Conservation (phyloP, 2,329 filamentous ascomycete genomes). For the Rugonectria rugulosa region DNA sequence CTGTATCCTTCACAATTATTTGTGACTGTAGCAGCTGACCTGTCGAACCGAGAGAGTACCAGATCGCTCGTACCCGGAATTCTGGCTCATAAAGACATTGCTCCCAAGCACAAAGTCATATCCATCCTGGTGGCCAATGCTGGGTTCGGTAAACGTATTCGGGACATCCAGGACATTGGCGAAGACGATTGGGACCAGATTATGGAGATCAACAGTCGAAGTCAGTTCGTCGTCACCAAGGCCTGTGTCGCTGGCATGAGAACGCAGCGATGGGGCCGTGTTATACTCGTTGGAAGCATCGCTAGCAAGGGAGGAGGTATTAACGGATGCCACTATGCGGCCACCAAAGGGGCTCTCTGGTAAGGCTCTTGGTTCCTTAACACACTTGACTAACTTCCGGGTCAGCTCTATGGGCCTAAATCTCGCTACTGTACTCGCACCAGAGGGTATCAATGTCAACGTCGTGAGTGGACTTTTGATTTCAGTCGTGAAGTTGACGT, state of each 20-base stretch:
- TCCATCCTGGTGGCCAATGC: constrained; percentile 7
- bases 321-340: constrained; percentile 47
- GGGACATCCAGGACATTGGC: constrained; percentile 42
- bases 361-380: constrained; percentile 3
- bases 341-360: constrained; percentile 43
- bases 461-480: constrained; percentile 31
- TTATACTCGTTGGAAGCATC: constrained; percentile 45
- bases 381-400: constrained; percentile 8
- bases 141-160: constrained; percentile 44
- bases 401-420: constrained; percentile 46
- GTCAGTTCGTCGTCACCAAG: constrained; percentile 46
- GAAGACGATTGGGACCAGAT: constrained; percentile 48
- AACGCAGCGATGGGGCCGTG: constrained; percentile 41
- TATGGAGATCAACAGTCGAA: constrained; percentile 45
- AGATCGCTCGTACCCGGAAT: constrained; percentile 9
- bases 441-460: constrained; percentile 46
- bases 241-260: constrained; percentile 43
- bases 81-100: constrained; percentile 14
- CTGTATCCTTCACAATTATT: constrained; percentile 41
- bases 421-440: constrained; percentile 42
- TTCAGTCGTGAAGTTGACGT: too few relatives aligned
- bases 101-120: constrained; percentile 15
- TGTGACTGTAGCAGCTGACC: constrained; percentile 37
- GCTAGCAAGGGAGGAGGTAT: constrained; percentile 43
- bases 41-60: constrained; percentile 34